Base-by-base conservation (phyloP, 768 basidiomycete genomes). In the Leccinum arenicola region DNA sequence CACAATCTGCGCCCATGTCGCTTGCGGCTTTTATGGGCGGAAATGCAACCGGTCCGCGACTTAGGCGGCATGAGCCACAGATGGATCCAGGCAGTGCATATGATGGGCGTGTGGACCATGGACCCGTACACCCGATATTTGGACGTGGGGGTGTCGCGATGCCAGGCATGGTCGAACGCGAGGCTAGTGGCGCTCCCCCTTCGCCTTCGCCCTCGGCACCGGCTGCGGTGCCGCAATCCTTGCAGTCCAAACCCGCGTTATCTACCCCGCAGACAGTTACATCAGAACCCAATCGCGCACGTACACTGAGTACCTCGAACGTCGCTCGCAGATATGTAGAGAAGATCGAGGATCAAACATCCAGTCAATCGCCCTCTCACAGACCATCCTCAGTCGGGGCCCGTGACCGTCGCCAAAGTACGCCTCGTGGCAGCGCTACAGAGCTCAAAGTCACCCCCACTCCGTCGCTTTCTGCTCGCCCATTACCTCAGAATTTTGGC, bases 21-120 rank as follows among this genome's bases (percentile, higher is more conserved):
- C 80, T 93, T 27, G 91, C 91, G 0, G 82, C 87, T 2, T 91
- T 93, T 70, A 93, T 93, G 64, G 91, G 91, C 38, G 90, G 91
- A 7, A 82, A 79, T 27, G 90, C 86, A 14, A 81, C 84, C 47
- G 91, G 89, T 23, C 90, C 90, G 4, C 80, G 87, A 38, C 78
- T 93, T 47, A 91, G 82, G 62, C 83, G 79, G 58, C 89, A 85
- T 65, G 84, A 85, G 17, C 85, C 90, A 4, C 91, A 93, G 68
- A 78, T 78, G 64, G 84, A 93, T 73, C 79, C 80, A 10, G 77
- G 83, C 66, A 82, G 86, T 65, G 85, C 84, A 1, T 89, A 88
- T 63, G 84, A 86, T 56, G 86, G 88, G 66, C 83, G 83, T 12
- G 76, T 72, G 14, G 75, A 74, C n/a, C 70, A 74, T 55, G 77